phyloP scores from a whole-genome alignment of 306 rosid genomes.

The Cucurbita maxima region DNA sequence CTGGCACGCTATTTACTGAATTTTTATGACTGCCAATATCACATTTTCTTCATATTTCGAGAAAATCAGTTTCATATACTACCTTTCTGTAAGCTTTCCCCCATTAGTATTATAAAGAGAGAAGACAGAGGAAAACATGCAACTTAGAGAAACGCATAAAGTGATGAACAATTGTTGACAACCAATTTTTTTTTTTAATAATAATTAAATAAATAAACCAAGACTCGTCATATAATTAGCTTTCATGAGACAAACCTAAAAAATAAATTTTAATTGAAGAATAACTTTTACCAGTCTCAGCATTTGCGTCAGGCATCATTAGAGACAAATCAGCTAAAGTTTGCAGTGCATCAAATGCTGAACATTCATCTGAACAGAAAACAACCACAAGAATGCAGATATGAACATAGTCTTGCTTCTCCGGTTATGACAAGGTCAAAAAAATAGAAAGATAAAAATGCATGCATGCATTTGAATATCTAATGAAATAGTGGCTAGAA shows the following conservation, averaged over 20 bases:
- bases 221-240: neutral
- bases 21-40: neutral
- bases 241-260: neutral
- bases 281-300: conserved; percentile 40
- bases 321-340: conserved; percentile 80
- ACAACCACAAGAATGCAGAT: conserved; percentile 8
- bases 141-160: neutral
- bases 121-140: neutral
- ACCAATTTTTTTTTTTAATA: no score
- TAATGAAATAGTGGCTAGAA: neutral
- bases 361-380: conserved; percentile 49
- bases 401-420: conserved; percentile 7
- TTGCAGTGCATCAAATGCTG: conserved; percentile 75
- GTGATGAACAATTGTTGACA: neutral
- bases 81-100: neutral
- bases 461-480: neutral
- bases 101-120: neutral
- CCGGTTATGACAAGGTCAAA: neutral
- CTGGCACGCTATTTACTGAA: neutral
- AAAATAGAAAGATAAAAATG: no score
- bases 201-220: neutral
- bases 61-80: neutral
- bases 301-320: conserved; percentile 66
- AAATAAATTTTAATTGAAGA: neutral
- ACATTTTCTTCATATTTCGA: neutral